A percentile compares a stretch with the other conserved stretches of the same genome.
phyloP scores from a whole-genome alignment of 257 asterid species.

The Scutellaria galericulata region DNA sequence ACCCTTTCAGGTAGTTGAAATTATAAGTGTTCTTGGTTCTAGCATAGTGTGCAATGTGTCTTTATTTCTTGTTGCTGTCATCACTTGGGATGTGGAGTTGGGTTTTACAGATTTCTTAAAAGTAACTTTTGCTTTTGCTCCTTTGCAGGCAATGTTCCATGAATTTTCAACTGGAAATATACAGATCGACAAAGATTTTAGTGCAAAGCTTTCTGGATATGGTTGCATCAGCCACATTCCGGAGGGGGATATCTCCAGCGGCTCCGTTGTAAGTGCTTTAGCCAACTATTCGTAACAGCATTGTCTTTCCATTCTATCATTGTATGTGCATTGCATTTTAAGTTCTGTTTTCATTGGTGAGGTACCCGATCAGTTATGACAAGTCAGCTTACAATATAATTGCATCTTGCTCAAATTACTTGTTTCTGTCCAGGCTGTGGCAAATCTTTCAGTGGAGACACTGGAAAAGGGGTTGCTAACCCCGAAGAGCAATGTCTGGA shows the following conservation, averaged over 20 bases:
- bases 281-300: not conserved
- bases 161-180: conserved; percentile 87
- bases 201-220: conserved; percentile 96
- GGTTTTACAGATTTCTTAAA: conserved; percentile 9
- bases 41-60: not conserved
- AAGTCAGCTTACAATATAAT: not conserved
- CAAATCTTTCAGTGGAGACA: conserved; percentile 85
- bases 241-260: conserved; percentile 75
- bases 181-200: conserved; percentile 93
- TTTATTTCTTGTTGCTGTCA: conserved; percentile 3
- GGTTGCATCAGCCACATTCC: conserved; percentile 85
- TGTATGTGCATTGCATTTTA: not conserved
- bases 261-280: conserved; percentile 47
- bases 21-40: conserved; percentile 15
- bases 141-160: conserved; percentile 89
- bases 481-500: conserved; percentile 95
- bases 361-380: too few species aligned
- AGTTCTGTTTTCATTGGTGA: not conserved
- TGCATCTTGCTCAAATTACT: conserved; percentile 17
- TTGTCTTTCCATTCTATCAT: conserved; percentile 17
- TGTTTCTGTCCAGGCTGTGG: conserved; percentile 62
- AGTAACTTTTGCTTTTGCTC: conserved; percentile 31
- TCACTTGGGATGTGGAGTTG: conserved; percentile 18
- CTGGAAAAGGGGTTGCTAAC: conserved; percentile 81
- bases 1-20: conserved; percentile 80